Evolutionary conservation across 495 filamentous ascomycete genomes (phyloP).

Genomic region (Aspergillus saccharolyticus): DNA sequence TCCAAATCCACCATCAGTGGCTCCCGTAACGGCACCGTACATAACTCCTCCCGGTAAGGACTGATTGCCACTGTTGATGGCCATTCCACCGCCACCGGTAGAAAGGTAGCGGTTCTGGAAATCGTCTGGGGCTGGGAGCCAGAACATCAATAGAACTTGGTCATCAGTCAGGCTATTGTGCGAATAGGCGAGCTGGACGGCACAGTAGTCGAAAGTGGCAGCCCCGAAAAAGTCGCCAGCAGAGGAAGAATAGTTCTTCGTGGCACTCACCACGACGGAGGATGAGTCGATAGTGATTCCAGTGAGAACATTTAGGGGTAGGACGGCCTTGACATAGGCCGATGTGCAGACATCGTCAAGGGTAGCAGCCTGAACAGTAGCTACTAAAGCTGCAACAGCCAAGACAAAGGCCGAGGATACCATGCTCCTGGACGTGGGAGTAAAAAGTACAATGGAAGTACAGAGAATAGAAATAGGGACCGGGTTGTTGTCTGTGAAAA

Average conservation of each 20-base stretch:
- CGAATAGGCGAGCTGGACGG: conserved; percentile 3
- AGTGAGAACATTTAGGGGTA: background rate
- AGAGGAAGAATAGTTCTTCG: background rate
- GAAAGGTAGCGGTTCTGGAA: background rate
- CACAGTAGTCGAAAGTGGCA: conserved; percentile 11
- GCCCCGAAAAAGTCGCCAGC: background rate
- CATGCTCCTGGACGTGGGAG: too few species aligned
- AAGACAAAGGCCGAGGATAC: too few species aligned
- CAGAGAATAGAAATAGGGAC: too few species aligned
- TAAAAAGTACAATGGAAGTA: too few species aligned
- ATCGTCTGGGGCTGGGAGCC: background rate
- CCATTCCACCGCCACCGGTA: background rate
- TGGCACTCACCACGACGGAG: background rate
- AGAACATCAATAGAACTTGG: background rate
- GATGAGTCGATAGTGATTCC: background rate
- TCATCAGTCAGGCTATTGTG: background rate
- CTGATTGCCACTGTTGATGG: background rate
- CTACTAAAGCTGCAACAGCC: too few species aligned
- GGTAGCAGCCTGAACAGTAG: background rate
- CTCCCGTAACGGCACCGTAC: background rate
- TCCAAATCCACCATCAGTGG: conserved; percentile 41
- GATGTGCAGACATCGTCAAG: too few species aligned
- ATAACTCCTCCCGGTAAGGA: background rate
- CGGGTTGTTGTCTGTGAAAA: too few species aligned
- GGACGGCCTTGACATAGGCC: background rate